Evolutionary conservation across 495 filamentous ascomycete species (phyloP), one percentile per base, ranked within the genome.

Genomic region (Geopyxis carbonaria): DNA sequence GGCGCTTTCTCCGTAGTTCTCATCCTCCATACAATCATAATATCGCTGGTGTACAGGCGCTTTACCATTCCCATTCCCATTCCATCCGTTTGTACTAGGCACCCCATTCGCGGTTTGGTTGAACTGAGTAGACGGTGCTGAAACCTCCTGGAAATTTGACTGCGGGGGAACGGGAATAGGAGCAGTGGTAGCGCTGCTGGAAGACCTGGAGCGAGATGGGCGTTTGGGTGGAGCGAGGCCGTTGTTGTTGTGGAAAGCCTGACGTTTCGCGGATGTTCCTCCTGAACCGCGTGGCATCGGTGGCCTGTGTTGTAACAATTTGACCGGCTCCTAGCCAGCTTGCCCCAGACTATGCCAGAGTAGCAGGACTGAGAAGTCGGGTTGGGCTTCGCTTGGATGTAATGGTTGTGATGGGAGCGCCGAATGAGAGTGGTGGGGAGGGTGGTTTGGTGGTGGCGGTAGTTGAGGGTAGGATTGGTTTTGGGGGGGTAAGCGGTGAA

Each of bases 231-330:
- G 37, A 48, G 42, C 42, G 25, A 45, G 45, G 19, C 48, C 47
- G 37, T 49, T 45, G 43, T 44, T 41, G 13, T 48, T 29, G 37
- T 40, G 47, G 44, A 41, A 40, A 47, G 44, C 46, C 43, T 50
- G 50, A 31, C 53, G 53, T 45, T 56, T 56, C 41, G 29, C 16
- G 22, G 43, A 56, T 40, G 47, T 41, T 27, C 46, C 42, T 35
- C 42, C 31, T 44, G 52, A 48, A 43, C 53, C 55, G 47, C 53
- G 53, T 44, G 53, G 53, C 53, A 56, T 56, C 43, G 50, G 43
- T 47, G 46, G 51, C 46, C 42, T 45, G 46, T 46, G 34, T 35
- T 47, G 44, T 42, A 41, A 23, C 30, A 38, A 28, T 45, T 45
- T 52, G 48, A 52, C 49, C 50, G 45, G 44, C 42, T 45, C 51